Base-by-base conservation (phyloP, 129 eudicot species). In the Smallanthus sonchifolius region DNA sequence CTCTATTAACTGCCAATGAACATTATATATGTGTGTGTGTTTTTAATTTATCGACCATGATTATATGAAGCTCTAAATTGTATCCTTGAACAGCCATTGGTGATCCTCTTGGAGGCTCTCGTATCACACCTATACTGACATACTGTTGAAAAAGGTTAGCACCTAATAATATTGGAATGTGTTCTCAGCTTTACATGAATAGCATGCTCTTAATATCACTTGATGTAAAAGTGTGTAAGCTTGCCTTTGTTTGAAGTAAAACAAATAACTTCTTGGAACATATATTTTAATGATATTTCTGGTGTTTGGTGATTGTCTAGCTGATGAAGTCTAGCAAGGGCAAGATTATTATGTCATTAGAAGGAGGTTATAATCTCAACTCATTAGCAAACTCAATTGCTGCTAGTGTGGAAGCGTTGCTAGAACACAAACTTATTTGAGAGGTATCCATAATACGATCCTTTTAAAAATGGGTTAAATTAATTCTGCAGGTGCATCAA, bases 31-130 rank as follows among this genome's bases (percentile, higher is more conserved):
- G 4, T 43, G 7, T 20, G 43, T 69, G 32, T 17, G 10, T 56
- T 14, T 19, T 20, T 4, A 5, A 10, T 59, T 30, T 10, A 4
- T 38, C 32, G 11, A 17, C 32, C 61, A 54, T 19, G 19, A 9
- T 56, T 20, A 56, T 10, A 60, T 34, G 67, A 61, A 61, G 6
- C 20, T 61, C 10, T 61, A 10, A 61, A 35, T 75, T 49, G 34
- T 69, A 8, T 77, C 35, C 11, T 62, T 87, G 83, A 65, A 68
- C 91, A 95, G 99, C 99, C 69, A 65, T 85, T 37, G 81, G 82
- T 35, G 99, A 95, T 85, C 99, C 97, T 73, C 96, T 95, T 72
- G 99, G 99, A 32, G 99, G 97, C 49, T 95, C 97, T 35, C 61
- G 96, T 76, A 69, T 95, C 81, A 86, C 88, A 32, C 97, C 99